Evolutionary conservation across 352 stramenopile species (phyloP), one percentile per base, ranked within the genome.

Genomic region (Aphanomyces invadans): DNA sequence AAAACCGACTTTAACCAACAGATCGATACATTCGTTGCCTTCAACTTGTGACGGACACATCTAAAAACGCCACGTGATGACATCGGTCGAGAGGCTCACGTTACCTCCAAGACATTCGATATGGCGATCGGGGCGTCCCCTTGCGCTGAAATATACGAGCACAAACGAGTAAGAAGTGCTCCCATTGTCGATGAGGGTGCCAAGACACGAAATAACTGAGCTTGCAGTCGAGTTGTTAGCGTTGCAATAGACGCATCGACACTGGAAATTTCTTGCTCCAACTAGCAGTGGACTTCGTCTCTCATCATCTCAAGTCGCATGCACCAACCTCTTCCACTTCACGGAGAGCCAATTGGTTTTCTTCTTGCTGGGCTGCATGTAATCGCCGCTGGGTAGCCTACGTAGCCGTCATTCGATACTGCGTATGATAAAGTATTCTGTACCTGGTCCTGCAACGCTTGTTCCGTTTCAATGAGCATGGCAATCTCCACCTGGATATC

Each of bases 401-500:
- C n/a, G n/a, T n/a, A n/a, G n/a, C n/a, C n/a, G n/a, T n/a, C n/a
- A n/a, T n/a, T n/a, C n/a, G n/a, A n/a, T n/a, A n/a, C n/a, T n/a
- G n/a, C n/a, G n/a, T n/a, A n/a, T n/a, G n/a, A n/a, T n/a, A n/a
- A n/a, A n/a, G n/a, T n/a, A n/a, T n/a, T n/a, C 36, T 15, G 44
- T 44, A 62, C 53, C 31, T 62, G 15, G 36, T 65, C 39, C 55
- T 55, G 31, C 33, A 65, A 33, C 21, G 31, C 26, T 4, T 39
- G 26, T 17, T 57, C 26, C 15, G 59, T 65, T 36, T 65, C 17
- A 11, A 21, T 26, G 44, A 65, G 46, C 4, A 65, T 17, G 10
- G 23, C n/a, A 44, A 65, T 65, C 25, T 65, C 59, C 2, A 32
- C 31, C 29, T 54, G 44, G 15, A 65, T 19, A 9, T 65, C 9